phyloP scores from a whole-genome alignment of 2,329 filamentous ascomycete species.

The Aureobasidium vineae region DNA sequence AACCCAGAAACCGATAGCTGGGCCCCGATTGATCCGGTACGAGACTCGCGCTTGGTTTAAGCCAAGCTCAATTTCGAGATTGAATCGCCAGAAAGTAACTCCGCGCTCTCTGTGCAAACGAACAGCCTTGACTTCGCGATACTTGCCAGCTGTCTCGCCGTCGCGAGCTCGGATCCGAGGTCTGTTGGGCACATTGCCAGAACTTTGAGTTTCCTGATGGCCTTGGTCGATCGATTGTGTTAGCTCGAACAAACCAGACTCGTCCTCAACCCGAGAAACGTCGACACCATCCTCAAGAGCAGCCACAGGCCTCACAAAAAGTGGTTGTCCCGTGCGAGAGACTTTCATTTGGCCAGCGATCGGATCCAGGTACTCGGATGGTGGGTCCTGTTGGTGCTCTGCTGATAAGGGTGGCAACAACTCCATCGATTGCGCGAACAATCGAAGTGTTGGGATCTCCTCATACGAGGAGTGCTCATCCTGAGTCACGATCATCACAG shows the following conservation, averaged over 20 bases:
- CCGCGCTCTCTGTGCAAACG: conserved; percentile 82
- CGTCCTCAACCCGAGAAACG: conserved; percentile 73
- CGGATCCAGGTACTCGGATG: conserved; percentile 83
- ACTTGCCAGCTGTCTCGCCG: conserved; percentile 77
- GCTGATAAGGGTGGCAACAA: conserved; percentile 74
- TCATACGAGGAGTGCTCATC: conserved; percentile 83
- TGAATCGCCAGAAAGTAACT: conserved; percentile 96
- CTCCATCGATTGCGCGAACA: conserved; percentile 86
- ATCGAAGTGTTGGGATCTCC: conserved; percentile 68
- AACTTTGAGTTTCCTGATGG: conserved; percentile 33
- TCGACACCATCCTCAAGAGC: conserved; percentile 76
- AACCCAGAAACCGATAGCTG: conserved; percentile 90
- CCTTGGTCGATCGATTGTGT: conserved; percentile 36
- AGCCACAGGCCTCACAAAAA: conserved; percentile 88
- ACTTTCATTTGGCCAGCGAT: conserved; percentile 84
- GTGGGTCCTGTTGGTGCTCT: conserved; percentile 59
- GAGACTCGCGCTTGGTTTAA: conserved; percentile 79
- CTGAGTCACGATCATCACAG: conserved; percentile 89
- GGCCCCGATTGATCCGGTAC: conserved; percentile 92
- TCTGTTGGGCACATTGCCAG: conserved; percentile 40
- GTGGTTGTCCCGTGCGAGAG: conserved; percentile 76
- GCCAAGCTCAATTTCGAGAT: conserved; percentile 83
- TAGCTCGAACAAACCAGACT: conserved; percentile 75
- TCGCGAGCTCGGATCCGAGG: conserved; percentile 58
- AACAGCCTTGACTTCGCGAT: conserved; percentile 77